These are phyloP conservation scores for Coniochaeta hoffmannii DNA, from an alignment of 2,329 filamentous ascomycete species.

Conservation along the genomic window DNA sequence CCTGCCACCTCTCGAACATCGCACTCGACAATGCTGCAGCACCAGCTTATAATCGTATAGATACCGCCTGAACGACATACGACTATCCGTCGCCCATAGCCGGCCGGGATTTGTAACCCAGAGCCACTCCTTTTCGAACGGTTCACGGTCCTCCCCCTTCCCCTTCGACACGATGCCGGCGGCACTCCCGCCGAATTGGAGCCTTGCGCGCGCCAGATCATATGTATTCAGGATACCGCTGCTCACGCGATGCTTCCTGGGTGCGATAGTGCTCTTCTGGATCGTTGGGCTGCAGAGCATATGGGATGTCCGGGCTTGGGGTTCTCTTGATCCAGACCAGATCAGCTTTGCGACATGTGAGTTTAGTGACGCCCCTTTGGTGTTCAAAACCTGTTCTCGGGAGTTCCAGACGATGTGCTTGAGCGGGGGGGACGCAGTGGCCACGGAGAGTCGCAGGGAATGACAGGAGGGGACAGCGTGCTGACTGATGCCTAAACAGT, in stretches of 20 bases:
- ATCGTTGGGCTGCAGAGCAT: conserved; percentile 59
- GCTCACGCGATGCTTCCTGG: conserved; percentile 66
- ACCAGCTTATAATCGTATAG: not conserved
- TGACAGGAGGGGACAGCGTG: not conserved
- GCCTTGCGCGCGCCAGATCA: conserved; percentile 65
- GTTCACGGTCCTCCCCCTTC: not conserved
- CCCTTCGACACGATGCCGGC: conserved; percentile 17
- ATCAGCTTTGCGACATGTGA: conserved; percentile 64
- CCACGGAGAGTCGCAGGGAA: not conserved
- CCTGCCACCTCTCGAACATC: not conserved
- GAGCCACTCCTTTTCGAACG: not conserved
- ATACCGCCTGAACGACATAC: not conserved
- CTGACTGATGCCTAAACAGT: conserved; percentile 43
- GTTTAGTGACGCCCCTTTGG: conserved; percentile 26
- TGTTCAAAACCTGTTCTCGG: not conserved
- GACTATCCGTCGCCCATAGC: not conserved
- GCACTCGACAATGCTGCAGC: not conserved
- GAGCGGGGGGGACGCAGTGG: too few species aligned
- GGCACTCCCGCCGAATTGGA: conserved; percentile 46
- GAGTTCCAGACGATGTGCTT: too few species aligned
- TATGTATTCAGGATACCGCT: conserved; percentile 82
- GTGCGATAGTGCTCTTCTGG: conserved; percentile 63
- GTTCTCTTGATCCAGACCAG: conserved; percentile 69
- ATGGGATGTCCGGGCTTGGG: conserved; percentile 71
- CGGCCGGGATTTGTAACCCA: not conserved